Evolutionary conservation across 176 grass and related monocot species (phyloP), one percentile per base, ranked within the genome.

Genomic region (Coix lacrymajobi): DNA sequence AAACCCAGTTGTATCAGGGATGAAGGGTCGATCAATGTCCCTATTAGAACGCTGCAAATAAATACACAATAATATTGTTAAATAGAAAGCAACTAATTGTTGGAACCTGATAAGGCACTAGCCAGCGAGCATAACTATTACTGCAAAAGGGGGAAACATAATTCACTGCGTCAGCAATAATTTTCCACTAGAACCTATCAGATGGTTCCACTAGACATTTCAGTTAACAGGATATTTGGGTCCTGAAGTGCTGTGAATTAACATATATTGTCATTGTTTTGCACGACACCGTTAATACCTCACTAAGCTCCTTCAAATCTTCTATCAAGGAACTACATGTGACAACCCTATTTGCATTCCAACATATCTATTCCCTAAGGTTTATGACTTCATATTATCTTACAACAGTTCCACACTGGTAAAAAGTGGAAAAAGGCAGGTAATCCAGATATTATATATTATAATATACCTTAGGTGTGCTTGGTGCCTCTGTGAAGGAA

Each of bases 391-490:
- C 38, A 91, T 13, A 31, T 45, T 87, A 57, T 32, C 22, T 75
- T 39, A 63, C 32, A 41, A 79, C 14, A 32, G 19, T 64, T 49
- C 22, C 33, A 79, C 5, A 39, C 15, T 20, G 33, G 75, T 1
- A 61, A 24, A 40, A 11, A 49, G 6, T 48, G 36, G 20, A 33
- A 79, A 30, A 81, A 26, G 13, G 17, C 4, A 73, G 63, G 29
- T 11, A n/a, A 82, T 66, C 83, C 16, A 72, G 39, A 19, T 62
- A 84, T 72, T 48, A 19, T 62, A 84, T 72, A 52, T 52, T 60
- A 60, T 63, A 63, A 75, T 44, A 75, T 90, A 92, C 96, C 93
- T 90, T 99, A 44, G 96, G 93, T 78, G 96, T 99, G 87, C 82
- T 83, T 58, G 93, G 93, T 83, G 90, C 80, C 80, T 96, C 95